Percentiles rank a stretch among this genome's conserved stretches.
Evolutionary conservation across 2,329 filamentous ascomycete species (phyloP).

Genomic region (Fusarium chuoi): DNA sequence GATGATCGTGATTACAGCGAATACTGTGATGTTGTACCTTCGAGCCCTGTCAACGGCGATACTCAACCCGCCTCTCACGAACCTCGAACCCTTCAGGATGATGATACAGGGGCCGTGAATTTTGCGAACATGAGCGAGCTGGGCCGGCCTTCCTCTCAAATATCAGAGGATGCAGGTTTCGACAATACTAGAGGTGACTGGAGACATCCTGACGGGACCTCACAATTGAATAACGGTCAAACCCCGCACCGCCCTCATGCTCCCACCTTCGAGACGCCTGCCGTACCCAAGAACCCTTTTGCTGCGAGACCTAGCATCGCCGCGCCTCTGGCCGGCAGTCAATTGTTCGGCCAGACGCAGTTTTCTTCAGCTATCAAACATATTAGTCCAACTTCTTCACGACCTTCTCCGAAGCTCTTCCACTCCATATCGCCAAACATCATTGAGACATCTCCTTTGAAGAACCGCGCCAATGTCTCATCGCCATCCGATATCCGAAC

Average conservation of each 20-base stretch:
- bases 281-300: conserved; percentile 61
- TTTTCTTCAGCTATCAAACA: conserved; percentile 62
- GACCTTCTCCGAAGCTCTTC: conserved; percentile 63
- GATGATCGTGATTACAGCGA: conserved; percentile 65
- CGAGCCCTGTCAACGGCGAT: conserved; percentile 41
- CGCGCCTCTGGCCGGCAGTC: conserved; percentile 54
- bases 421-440: conserved; percentile 60
- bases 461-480: conserved; percentile 59
- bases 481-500: conserved; percentile 55
- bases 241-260: conserved; percentile 48
- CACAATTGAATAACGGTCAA: conserved; percentile 47
- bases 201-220: conserved; percentile 50
- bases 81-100: conserved; percentile 53
- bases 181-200: conserved; percentile 53
- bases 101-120: conserved; percentile 62
- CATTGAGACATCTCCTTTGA: conserved; percentile 60
- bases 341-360: conserved; percentile 67
- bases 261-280: conserved; percentile 60
- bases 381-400: conserved; percentile 66
- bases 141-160: conserved; percentile 53
- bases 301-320: conserved; percentile 47
- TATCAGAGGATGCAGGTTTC: conserved; percentile 55
- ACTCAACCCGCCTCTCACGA: conserved; percentile 47
- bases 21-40: conserved; percentile 48
- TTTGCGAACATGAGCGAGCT: conserved; percentile 53